Evolutionary conservation across 345 rosid species (phyloP).

Genomic region (Eutrema japonicum): DNA sequence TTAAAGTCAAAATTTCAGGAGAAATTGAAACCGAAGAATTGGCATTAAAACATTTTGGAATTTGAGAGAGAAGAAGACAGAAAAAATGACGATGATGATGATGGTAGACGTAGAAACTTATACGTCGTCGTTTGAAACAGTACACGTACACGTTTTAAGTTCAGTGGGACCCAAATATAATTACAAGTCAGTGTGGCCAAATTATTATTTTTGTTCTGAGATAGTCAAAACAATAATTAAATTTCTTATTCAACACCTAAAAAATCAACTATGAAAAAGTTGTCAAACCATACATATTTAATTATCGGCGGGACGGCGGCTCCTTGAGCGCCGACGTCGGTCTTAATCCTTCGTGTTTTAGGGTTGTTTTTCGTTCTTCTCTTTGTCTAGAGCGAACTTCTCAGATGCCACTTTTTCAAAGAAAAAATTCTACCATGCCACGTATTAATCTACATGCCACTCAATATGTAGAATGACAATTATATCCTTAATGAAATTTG

Average conservation of each 20-base stretch:
- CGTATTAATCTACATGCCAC: no score
- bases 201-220: not conserved
- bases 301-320: no score
- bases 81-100: slow-evolving; percentile 14
- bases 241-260: not conserved
- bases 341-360: no score
- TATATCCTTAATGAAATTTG: no score
- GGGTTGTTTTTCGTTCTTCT: no score
- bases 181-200: not conserved
- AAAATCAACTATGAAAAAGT: not conserved
- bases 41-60: slow-evolving; percentile 5
- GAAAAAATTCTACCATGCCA: no score
- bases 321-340: no score
- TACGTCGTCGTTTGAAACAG: slow-evolving; percentile 2
- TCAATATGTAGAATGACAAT: no score
- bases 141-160: not conserved
- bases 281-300: no score
- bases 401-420: no score
- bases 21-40: slow-evolving; percentile 24
- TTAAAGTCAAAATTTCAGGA: slow-evolving; percentile 17
- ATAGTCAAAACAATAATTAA: not conserved
- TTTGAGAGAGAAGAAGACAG: slow-evolving; percentile 11
- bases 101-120: not conserved
- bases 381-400: no score
- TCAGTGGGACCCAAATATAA: slow-evolving; percentile 1